These are phyloP conservation scores for Limtongozyma cylindracea DNA, from an alignment of 805 yeast species.

Conservation along the genomic window DNA sequence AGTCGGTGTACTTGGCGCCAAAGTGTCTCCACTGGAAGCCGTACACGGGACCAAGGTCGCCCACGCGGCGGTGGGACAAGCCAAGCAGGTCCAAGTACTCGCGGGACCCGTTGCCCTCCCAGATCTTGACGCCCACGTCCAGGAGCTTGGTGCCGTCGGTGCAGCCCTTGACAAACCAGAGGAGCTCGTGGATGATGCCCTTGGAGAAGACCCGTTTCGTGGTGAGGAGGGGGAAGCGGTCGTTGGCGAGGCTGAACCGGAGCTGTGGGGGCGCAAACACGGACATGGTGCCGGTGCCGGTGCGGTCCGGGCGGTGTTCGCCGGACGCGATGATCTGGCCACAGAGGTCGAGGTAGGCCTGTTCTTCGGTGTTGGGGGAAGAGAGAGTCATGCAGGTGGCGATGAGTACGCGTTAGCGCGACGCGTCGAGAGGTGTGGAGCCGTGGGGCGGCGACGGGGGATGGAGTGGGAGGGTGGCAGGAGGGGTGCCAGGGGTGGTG, in stretches of 20 bases:
- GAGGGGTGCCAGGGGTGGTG: too few relatives aligned
- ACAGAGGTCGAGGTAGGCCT: slow-evolving; percentile 71
- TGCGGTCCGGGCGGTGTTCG: slow-evolving; percentile 81
- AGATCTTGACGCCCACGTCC: slow-evolving; percentile 78
- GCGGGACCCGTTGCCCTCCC: slow-evolving; percentile 98
- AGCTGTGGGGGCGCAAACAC: slow-evolving; percentile 92
- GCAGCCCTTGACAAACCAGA: slow-evolving; percentile 82
- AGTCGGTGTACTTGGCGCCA: slow-evolving; percentile 77
- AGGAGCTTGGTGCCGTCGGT: slow-evolving; percentile 67
- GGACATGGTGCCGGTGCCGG: slow-evolving; percentile 90
- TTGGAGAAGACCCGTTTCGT: slow-evolving; percentile 81
- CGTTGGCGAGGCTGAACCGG: slow-evolving; percentile 51
- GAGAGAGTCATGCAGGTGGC: too few relatives aligned
- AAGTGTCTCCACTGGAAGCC: slow-evolving; percentile 99
- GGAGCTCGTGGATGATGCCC: slow-evolving; percentile 69
- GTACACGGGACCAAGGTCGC: slow-evolving; percentile 94
- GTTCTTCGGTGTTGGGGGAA: slow-evolving; percentile 41
- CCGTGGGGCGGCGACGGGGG: too few relatives aligned
- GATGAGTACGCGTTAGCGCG: too few relatives aligned
- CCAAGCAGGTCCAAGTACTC: slow-evolving; percentile 76
- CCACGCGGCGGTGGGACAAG: slow-evolving; percentile 55
- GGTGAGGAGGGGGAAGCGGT: slow-evolving; percentile 67
- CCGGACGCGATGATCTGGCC: slow-evolving; percentile 56
- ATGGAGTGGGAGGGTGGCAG: too few relatives aligned
- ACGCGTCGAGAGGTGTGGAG: too few relatives aligned